These are phyloP conservation scores for Tephrocybe rancida DNA, from an alignment of 768 basidiomycete genomes.

Conservation along the genomic window DNA sequence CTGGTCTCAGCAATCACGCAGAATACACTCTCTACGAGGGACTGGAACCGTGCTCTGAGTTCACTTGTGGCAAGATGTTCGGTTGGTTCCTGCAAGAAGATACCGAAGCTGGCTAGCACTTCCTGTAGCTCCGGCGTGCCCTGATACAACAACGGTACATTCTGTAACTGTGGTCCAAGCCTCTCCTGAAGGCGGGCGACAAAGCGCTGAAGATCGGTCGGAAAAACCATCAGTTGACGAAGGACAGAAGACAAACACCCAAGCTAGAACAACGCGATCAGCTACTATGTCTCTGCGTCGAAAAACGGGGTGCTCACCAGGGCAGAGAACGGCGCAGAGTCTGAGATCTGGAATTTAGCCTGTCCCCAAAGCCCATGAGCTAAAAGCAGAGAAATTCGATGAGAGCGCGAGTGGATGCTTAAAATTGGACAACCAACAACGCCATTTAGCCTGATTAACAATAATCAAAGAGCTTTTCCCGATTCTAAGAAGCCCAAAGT, in stretches of 20 bases:
- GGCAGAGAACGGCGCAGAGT: constrained; percentile 71
- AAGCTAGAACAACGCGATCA: constrained; percentile 43
- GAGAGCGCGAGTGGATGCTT: neutral
- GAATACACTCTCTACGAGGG: constrained; percentile 71
- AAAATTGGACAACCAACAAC: constrained; percentile 41
- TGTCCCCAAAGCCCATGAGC: constrained; percentile 78
- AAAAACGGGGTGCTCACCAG: constrained; percentile 27
- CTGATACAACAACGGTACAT: constrained; percentile 70
- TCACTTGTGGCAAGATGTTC: constrained; percentile 61
- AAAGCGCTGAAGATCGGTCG: constrained; percentile 69
- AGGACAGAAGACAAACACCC: constrained; percentile 71
- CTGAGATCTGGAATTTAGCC: constrained; percentile 68
- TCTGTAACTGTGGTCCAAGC: constrained; percentile 70
- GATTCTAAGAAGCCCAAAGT: constrained; percentile 36
- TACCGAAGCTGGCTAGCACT: constrained; percentile 57
- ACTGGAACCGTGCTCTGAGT: constrained; percentile 70
- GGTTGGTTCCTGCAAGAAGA: constrained; percentile 50
- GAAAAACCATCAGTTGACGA: constrained; percentile 74
- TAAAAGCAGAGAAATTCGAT: constrained; percentile 23
- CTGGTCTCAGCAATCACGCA: constrained; percentile 69
- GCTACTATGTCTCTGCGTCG: no score
- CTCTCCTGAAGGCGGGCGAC: constrained; percentile 58
- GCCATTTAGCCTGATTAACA: constrained; percentile 72
- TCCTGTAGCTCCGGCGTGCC: constrained; percentile 72
- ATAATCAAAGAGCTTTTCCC: constrained; percentile 77